Percentiles rank a stretch among this genome's conserved stretches.
phyloP scores from a whole-genome alignment of 106 monocot genomes.

The Phalaenopsis equestris region DNA sequence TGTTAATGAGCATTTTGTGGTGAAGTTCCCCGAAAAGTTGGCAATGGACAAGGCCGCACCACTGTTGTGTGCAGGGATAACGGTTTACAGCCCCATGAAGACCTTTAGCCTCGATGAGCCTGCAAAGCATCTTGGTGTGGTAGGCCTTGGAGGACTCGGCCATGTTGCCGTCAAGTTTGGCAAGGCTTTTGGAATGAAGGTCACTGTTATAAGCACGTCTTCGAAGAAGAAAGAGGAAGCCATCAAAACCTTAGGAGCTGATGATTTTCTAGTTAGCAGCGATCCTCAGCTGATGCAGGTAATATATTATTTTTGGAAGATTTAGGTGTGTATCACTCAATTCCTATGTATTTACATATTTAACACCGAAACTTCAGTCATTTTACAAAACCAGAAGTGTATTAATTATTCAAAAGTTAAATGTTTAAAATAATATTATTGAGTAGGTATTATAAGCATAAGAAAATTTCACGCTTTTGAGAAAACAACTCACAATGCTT shows the following conservation, averaged over 20 bases:
- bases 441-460: too few relatives aligned
- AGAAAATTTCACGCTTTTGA: too few relatives aligned
- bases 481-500: too few relatives aligned
- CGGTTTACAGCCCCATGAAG: conserved; percentile 73
- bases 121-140: conserved; percentile 68
- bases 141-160: conserved; percentile 76
- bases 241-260: conserved; percentile 49
- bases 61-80: conserved; percentile 53
- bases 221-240: conserved; percentile 56
- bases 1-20: conserved; percentile 36
- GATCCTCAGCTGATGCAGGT: conserved; percentile 57
- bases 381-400: too few relatives aligned
- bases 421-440: too few relatives aligned
- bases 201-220: conserved; percentile 73
- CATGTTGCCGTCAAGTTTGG: conserved; percentile 82
- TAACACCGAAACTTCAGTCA: too few relatives aligned
- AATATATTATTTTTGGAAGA: background rate
- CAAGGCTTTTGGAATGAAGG: conserved; percentile 78
- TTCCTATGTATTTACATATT: too few relatives aligned
- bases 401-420: too few relatives aligned
- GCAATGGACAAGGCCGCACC: conserved; percentile 51
- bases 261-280: conserved; percentile 59
- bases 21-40: conserved; percentile 39
- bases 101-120: conserved; percentile 39
- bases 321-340: too few relatives aligned